Base-by-base conservation (phyloP, 352 stramenopile species). In the Globisporangium paroecandrum region DNA sequence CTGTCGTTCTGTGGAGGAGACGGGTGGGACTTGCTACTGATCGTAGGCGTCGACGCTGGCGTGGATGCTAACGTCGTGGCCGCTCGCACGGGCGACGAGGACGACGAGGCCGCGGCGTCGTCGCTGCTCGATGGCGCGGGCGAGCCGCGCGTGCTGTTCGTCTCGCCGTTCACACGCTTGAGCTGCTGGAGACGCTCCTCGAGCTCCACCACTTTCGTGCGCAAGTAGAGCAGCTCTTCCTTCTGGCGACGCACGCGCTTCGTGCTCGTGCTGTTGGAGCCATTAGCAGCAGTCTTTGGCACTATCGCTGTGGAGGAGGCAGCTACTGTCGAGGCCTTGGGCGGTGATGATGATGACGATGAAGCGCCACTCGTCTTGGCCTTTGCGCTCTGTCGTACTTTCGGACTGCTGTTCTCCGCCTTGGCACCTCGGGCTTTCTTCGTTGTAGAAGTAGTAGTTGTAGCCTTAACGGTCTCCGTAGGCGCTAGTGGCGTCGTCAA, bases 241-340 rank as follows among this genome's bases (percentile, higher is more conserved):
- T 73, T 76, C 58, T 68, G 62, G 2, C 65, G 66, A 9, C 65
- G 65, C 58, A 70, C 65, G 49, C 65, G 65, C 58, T 70, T 70
- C 38, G 65, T 71, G 36, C 68, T 71, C 24, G 60, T 62, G 36
- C 38, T 72, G 36, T 58, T 73, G 18, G 57, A 54, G 6, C 41
- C 46, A 8, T 15, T n/a, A 13, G 62, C 18, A 3, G 22, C 18
- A 2, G 34, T 22, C 22, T 36, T 36, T 61, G 55, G 4, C 20
- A 61, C 29, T 9, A 61, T 1, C 3, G 55, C 24, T 3, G 24
- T 36, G 2, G 58, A 12, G 7, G 54, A 4, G 0, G 55, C 20
- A 0, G 8, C 20, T 6, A n/a, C 24, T 13, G 29, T 25, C 7
- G 55, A 0, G 9, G 20, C 29, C 25, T 46, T 60, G n/a, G 54